A percentile compares a stretch with the other conserved stretches of the same genome.
These are phyloP conservation scores for Tremellales sp. DNA, from an alignment of 1,284 basidiomycete genomes.

Conservation along the genomic window DNA sequence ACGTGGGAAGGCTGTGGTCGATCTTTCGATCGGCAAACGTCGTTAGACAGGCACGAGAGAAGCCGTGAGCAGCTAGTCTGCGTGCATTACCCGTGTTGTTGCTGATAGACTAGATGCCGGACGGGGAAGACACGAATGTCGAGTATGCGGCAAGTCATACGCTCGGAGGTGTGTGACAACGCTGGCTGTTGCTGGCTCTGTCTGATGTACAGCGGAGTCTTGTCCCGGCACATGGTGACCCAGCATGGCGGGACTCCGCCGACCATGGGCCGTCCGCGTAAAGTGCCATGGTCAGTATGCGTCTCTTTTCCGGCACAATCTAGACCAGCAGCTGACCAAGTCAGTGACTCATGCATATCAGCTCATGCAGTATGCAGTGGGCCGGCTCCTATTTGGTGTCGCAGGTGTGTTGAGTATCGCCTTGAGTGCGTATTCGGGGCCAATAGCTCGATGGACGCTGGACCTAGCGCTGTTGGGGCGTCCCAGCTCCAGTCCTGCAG, in stretches of 20 bases:
- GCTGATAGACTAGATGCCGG: not conserved
- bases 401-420: too few relatives aligned
- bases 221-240: conserved; percentile 1
- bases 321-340: not conserved
- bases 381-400: too few relatives aligned
- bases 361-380: too few relatives aligned
- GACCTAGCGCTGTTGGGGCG: too few relatives aligned
- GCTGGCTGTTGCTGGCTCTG: not conserved
- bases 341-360: too few relatives aligned
- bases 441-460: too few relatives aligned
- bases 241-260: not conserved
- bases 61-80: not conserved
- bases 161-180: not conserved
- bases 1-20: not conserved
- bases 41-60: not conserved
- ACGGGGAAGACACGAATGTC: not conserved
- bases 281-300: not conserved
- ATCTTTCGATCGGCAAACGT: not conserved
- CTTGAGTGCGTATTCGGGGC: too few relatives aligned
- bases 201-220: not conserved
- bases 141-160: not conserved
- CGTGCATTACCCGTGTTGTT: not conserved
- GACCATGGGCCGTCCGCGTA: conserved; percentile 1
- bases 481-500: too few relatives aligned
- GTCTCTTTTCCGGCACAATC: not conserved